Evolutionary conservation across 2,329 filamentous ascomycete species (phyloP), one percentile per base, ranked within the genome.

Genomic region (Lojkania enalia): DNA sequence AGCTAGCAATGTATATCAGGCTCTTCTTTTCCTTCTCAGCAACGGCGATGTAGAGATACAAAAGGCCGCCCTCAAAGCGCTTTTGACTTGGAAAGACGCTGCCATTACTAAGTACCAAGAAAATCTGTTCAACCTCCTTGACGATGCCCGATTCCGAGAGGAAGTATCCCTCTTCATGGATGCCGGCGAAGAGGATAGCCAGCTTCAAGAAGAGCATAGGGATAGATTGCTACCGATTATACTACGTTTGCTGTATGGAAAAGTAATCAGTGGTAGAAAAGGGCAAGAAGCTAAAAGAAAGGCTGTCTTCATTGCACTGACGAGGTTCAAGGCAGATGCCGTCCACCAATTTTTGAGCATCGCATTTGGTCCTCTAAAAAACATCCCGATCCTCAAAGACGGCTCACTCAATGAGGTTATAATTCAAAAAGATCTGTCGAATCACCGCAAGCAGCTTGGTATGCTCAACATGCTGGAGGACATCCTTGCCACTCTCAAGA

Each of bases 1-100:
- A 60, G 81, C 87, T 21, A 76, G 83, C 7, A 84, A 89, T 43
- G 91, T 96, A 0, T 88, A 91, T 58, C 72, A 81, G 5, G 84
- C 88, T 13, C 75, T 97, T 18, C 74, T 96, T 14, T 77, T 80
- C 21, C 77, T 96, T 16, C 76, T 96, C 54, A 82, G 85, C 32
- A 96, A 96, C 63, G 94, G 94, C 58, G 94, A 99, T 63, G 79
- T 85, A 3, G 92, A 96, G 55, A 82, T 96, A 13, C 94, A 99
- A 67, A 92, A 87, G 55, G 82, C 86, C 35, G 85, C 90, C 0
- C 77, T 99, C 25, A 91, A 90, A 66, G 88, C 87, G 6, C 81
- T 99, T 5, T 77, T 96, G 40, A 83, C 90, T 0, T 99, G 94
- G 92, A 97, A 96, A 67, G 82, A 87, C 46, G 78, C 85, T 2